These are phyloP conservation scores for Knufia petricola DNA, from an alignment of 2,329 filamentous ascomycete species.

Conservation along the genomic window DNA sequence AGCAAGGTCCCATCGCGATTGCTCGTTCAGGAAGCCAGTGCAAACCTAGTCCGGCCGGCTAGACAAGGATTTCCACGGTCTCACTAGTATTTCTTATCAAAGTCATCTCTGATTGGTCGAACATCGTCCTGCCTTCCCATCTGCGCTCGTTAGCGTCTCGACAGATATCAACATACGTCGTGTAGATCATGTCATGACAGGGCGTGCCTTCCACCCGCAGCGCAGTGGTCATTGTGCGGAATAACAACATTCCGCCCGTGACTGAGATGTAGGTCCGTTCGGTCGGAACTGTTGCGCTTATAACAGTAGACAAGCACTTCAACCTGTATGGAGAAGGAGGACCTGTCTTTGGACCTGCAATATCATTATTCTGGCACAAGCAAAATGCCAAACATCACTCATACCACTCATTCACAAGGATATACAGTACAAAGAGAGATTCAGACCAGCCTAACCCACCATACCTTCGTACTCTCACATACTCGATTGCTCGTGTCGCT, in stretches of 20 bases:
- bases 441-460: neutral
- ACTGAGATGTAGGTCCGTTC: neutral
- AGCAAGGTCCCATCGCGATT: neutral
- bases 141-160: neutral
- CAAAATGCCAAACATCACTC: conserved; percentile 2
- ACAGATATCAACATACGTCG: neutral
- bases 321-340: neutral
- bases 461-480: conserved; percentile 2
- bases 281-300: neutral
- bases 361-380: neutral
- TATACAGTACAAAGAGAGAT: conserved; percentile 1
- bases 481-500: neutral
- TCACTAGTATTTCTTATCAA: neutral
- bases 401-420: neutral
- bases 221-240: no score
- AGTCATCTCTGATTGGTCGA: neutral
- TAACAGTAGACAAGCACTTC: neutral
- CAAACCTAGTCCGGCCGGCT: neutral
- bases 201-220: no score
- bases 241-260: no score
- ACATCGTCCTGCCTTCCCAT: neutral
- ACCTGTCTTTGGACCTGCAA: neutral
- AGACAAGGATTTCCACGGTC: neutral
- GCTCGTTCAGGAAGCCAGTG: neutral
- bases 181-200: conserved; percentile 1